These are phyloP conservation scores for Royoungia palumana DNA, from an alignment of 768 basidiomycete species.

Conservation along the genomic window DNA sequence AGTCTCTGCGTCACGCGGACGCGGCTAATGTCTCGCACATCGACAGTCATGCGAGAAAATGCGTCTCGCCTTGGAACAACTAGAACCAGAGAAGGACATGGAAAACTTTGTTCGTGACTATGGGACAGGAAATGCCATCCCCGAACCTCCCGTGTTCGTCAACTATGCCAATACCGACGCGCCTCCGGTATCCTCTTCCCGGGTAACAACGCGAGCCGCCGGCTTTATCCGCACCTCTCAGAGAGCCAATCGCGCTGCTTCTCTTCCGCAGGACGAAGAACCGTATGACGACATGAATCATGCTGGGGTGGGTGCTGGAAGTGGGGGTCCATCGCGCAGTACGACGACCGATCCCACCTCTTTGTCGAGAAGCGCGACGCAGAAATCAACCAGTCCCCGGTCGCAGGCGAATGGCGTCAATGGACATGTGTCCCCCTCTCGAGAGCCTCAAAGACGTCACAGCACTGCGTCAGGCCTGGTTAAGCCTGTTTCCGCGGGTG, in stretches of 20 bases:
- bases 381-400: conserved; percentile 28
- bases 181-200: conserved; percentile 54
- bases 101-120: conserved; percentile 85
- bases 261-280: conserved; percentile 42
- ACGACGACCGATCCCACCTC: conserved; percentile 33
- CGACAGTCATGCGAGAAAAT: conserved; percentile 86
- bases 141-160: conserved; percentile 84
- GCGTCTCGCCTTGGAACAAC: conserved; percentile 79
- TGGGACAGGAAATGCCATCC: conserved; percentile 84
- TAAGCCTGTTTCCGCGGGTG: conserved; percentile 39
- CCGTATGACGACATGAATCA: conserved; percentile 46
- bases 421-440: conserved; percentile 25
- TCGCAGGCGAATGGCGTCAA: conserved; percentile 33
- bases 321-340: conserved; percentile 30
- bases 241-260: conserved; percentile 24
- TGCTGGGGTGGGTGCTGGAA: conserved; percentile 72
- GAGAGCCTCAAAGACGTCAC: conserved; percentile 25
- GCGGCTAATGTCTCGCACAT: neutral
- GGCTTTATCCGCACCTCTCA: conserved; percentile 47
- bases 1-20: neutral
- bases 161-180: conserved; percentile 72
- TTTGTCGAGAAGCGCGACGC: conserved; percentile 31
- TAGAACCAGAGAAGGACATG: conserved; percentile 87
- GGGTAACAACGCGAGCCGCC: conserved; percentile 55
- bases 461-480: conserved; percentile 20